These are phyloP conservation scores for Artemisia annua DNA, from an alignment of 129 eudicot species.

Conservation along the genomic window DNA sequence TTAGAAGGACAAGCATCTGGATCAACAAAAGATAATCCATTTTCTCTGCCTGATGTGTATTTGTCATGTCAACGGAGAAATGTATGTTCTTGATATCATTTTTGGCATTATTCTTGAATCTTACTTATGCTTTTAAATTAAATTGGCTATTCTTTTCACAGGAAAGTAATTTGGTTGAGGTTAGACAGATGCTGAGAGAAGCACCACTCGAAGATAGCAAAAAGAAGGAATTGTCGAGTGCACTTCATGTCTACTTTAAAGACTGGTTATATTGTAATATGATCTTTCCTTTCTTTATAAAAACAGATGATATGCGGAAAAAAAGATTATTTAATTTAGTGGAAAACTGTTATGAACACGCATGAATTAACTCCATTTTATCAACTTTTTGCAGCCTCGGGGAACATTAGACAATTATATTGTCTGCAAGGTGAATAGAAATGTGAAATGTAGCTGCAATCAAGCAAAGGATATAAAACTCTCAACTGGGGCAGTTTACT, in stretches of 20 bases:
- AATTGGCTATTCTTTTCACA: slow-evolving; percentile 31
- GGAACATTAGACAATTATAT: slow-evolving; percentile 91
- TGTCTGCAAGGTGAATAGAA: slow-evolving; percentile 82
- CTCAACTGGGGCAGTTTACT: slow-evolving; percentile 20
- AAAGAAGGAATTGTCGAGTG: slow-evolving; percentile 78
- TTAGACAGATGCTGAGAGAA: slow-evolving; percentile 74
- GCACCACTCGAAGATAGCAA: slow-evolving; percentile 78
- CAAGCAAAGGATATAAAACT: slow-evolving; percentile 22
- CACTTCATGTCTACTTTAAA: slow-evolving; percentile 85
- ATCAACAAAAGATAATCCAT: slow-evolving; percentile 86
- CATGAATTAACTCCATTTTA: not conserved
- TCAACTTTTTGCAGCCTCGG: slow-evolving; percentile 64
- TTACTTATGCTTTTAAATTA: not conserved
- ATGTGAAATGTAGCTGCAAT: slow-evolving; percentile 14
- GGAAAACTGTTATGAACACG: not conserved
- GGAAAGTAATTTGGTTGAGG: slow-evolving; percentile 76
- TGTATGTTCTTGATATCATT: slow-evolving; percentile 32
- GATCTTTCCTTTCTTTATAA: not conserved
- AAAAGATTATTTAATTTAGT: not conserved
- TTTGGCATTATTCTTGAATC: not conserved
- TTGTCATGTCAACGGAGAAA: slow-evolving; percentile 73
- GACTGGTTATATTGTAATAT: slow-evolving; percentile 95
- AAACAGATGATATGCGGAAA: too few relatives aligned
- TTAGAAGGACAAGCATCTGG: slow-evolving; percentile 74
- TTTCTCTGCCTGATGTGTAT: slow-evolving; percentile 87